These are phyloP conservation scores for Salix caprea DNA, from an alignment of 345 rosid species.

Conservation along the genomic window DNA sequence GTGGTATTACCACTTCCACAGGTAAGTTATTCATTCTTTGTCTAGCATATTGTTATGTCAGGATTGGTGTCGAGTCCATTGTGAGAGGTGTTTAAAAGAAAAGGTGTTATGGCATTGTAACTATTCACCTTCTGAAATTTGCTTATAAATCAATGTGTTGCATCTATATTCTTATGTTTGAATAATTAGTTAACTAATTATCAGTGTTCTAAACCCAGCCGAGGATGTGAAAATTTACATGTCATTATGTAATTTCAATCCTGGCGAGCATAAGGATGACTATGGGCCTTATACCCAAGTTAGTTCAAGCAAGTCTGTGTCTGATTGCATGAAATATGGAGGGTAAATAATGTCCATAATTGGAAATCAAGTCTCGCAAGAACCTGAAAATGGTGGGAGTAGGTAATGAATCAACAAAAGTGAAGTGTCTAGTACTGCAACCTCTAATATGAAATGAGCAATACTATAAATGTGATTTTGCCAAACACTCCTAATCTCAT, in stretches of 20 bases:
- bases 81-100: no score
- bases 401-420: neutral
- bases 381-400: neutral
- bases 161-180: neutral
- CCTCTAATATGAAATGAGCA: neutral
- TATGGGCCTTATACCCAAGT: neutral
- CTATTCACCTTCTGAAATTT: neutral
- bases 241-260: neutral
- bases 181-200: neutral
- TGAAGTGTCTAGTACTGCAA: neutral
- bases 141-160: neutral
- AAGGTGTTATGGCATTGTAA: neutral
- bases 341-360: neutral
- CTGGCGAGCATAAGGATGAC: neutral
- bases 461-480: neutral
- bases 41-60: no score
- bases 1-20: constrained; percentile 77
- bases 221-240: neutral
- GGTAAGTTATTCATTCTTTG: constrained; percentile 36
- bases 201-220: neutral
- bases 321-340: neutral
- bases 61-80: no score
- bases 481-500: neutral
- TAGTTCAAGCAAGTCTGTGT: neutral
- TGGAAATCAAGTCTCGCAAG: neutral